Evolutionary conservation across 2,329 filamentous ascomycete species (phyloP).

Genomic region (Claviceps lovelessii): DNA sequence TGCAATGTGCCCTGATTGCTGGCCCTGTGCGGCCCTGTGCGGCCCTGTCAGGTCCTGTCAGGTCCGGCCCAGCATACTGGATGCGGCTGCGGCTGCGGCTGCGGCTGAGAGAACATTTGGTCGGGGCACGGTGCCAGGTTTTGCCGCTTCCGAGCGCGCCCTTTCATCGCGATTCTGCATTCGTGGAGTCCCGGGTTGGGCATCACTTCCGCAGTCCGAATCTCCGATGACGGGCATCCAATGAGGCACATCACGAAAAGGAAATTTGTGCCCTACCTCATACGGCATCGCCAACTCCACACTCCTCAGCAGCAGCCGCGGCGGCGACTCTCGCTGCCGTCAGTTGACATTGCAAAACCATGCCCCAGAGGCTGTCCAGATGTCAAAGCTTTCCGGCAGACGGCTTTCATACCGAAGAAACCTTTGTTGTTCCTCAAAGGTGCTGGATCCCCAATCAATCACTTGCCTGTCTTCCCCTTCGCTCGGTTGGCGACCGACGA

Average conservation of each 20-base stretch:
- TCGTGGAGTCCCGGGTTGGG: neutral
- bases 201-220: neutral
- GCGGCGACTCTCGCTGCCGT: neutral
- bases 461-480: conserved; percentile 32
- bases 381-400: conserved; percentile 34
- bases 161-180: neutral
- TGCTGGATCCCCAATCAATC: conserved; percentile 18
- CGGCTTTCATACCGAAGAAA: conserved; percentile 35
- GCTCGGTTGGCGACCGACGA: conserved; percentile 14
- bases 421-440: conserved; percentile 37
- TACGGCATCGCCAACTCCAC: conserved; percentile 4
- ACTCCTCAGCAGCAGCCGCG: neutral
- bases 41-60: no score
- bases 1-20: no score
- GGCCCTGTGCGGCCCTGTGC: no score
- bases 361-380: conserved; percentile 10
- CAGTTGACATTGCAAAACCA: conserved; percentile 5
- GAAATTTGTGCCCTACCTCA: neutral
- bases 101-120: neutral
- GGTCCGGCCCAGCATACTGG: no score
- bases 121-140: conserved; percentile 1
- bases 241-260: conserved; percentile 2
- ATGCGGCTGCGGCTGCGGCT: no score
- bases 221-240: neutral
- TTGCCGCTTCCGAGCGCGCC: conserved; percentile 3